These are phyloP conservation scores for Kluyveromyces sp. DNA, from an alignment of 1,139 yeast genomes.

Conservation along the genomic window DNA sequence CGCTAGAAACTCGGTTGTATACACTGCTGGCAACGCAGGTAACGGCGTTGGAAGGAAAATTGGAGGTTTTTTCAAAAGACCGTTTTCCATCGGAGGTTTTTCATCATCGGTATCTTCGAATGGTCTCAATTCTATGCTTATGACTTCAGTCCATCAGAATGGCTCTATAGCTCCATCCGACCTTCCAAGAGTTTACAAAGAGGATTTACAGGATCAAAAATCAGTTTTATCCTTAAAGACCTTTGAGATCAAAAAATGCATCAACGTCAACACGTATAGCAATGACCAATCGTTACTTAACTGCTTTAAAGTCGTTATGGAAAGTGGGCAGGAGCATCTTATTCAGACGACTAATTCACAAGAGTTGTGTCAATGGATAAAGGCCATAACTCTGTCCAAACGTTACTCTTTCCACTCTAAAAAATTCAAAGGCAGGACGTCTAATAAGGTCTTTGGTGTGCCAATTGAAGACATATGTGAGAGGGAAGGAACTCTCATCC, in stretches of 20 bases:
- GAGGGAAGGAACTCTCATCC: constrained; percentile 58
- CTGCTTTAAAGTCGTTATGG: constrained; percentile 54
- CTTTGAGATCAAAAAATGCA: constrained; percentile 46
- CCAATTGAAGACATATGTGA: constrained; percentile 71
- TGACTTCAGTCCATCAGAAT: constrained; percentile 28
- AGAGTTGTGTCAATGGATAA: constrained; percentile 75
- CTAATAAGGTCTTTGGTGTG: constrained; percentile 72
- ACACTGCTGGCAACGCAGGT: constrained; percentile 14
- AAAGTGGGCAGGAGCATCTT: constrained; percentile 49
- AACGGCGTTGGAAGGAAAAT: constrained; percentile 34
- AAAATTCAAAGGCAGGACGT: constrained; percentile 34
- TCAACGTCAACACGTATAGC: constrained; percentile 28
- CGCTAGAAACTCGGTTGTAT: constrained; percentile 20
- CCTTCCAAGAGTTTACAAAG: constrained; percentile 48
- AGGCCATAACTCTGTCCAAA: constrained; percentile 37
- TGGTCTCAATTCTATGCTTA: constrained; percentile 20
- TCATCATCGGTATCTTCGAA: constrained; percentile 35
- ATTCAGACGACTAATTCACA: constrained; percentile 62
- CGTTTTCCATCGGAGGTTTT: constrained; percentile 40
- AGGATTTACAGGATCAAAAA: constrained; percentile 43
- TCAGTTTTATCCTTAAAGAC: constrained; percentile 52
- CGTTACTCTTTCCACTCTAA: constrained; percentile 38
- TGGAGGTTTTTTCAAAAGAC: constrained; percentile 42
- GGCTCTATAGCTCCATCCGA: constrained; percentile 47
- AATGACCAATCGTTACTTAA: constrained; percentile 32